These are phyloP conservation scores for Coemansia aciculifera DNA, from an alignment of 192 early-diverging fungal species.

Conservation along the genomic window DNA sequence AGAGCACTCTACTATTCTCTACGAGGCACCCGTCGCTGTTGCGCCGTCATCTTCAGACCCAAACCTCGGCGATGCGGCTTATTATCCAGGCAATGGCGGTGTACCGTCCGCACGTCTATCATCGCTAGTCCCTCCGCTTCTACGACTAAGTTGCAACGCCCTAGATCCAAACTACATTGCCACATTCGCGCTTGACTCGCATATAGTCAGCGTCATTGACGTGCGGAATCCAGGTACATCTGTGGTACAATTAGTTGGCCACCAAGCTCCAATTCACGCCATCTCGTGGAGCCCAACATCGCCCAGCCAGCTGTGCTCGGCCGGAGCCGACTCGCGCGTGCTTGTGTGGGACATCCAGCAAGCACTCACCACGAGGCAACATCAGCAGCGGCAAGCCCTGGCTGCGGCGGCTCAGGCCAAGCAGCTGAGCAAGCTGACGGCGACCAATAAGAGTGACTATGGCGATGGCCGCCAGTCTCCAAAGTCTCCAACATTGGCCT, in stretches of 20 bases:
- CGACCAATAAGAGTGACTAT: slow-evolving; percentile 12
- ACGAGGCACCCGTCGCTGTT: slow-evolving; percentile 72
- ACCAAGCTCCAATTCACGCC: slow-evolving; percentile 76
- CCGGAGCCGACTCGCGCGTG: slow-evolving; percentile 86
- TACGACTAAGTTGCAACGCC: slow-evolving; percentile 88
- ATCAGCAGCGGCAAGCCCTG: slow-evolving; percentile 48
- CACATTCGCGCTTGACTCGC: slow-evolving; percentile 84
- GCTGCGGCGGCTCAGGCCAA: slow-evolving; percentile 45
- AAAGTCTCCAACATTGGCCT: slow-evolving; percentile 35
- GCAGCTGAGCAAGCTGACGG: slow-evolving; percentile 40
- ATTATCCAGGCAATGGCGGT: slow-evolving; percentile 19
- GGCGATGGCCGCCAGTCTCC: slow-evolving; percentile 29
- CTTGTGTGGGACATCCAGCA: slow-evolving; percentile 88
- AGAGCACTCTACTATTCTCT: slow-evolving; percentile 97
- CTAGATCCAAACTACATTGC: slow-evolving; percentile 89
- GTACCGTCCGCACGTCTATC: slow-evolving; percentile 22
- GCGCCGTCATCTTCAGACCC: slow-evolving; percentile 30
- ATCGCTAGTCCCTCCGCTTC: slow-evolving; percentile 60
- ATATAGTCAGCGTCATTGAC: slow-evolving; percentile 85
- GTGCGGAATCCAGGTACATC: slow-evolving; percentile 87
- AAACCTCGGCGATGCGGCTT: slow-evolving; percentile 22
- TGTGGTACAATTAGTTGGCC: slow-evolving; percentile 78
- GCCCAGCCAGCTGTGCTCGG: slow-evolving; percentile 78
- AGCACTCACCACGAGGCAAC: slow-evolving; percentile 45
- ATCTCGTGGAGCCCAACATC: slow-evolving; percentile 88